Percentiles rank a stretch among this genome's conserved stretches.
phyloP scores from a whole-genome alignment of 2,329 filamentous ascomycete genomes.

The Curvularia spicifera region DNA sequence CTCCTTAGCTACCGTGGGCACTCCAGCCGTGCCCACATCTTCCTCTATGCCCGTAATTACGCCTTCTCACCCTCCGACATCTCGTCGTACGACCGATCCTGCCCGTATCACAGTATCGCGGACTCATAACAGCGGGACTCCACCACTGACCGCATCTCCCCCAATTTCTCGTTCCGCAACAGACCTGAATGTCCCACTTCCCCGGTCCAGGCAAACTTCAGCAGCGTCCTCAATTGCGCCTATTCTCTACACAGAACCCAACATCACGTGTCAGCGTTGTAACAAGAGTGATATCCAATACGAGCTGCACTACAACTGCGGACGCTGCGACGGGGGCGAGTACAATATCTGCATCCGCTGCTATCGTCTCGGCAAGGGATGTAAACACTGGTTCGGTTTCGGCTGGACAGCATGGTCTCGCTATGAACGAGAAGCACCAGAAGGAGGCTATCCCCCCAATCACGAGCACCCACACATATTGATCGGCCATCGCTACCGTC shows the following conservation, averaged over 20 bases:
- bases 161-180: slow-evolving; percentile 40
- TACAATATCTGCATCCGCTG: slow-evolving; percentile 84
- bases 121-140: slow-evolving; percentile 35
- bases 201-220: slow-evolving; percentile 27
- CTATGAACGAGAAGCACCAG: slow-evolving; percentile 61
- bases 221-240: slow-evolving; percentile 25
- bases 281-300: slow-evolving; percentile 77
- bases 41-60: slow-evolving; percentile 24
- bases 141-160: slow-evolving; percentile 32
- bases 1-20: slow-evolving; percentile 32
- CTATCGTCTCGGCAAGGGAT: slow-evolving; percentile 78
- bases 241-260: slow-evolving; percentile 69
- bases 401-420: slow-evolving; percentile 72
- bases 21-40: slow-evolving; percentile 28
- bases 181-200: slow-evolving; percentile 31
- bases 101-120: slow-evolving; percentile 28
- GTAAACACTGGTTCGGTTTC: slow-evolving; percentile 88
- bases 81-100: slow-evolving; percentile 45
- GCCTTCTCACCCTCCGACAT: slow-evolving; percentile 27
- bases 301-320: slow-evolving; percentile 83
- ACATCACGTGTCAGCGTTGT: slow-evolving; percentile 76
- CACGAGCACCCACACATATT: slow-evolving; percentile 62
- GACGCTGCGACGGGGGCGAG: slow-evolving; percentile 69
- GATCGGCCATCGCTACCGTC: slow-evolving; percentile 54
- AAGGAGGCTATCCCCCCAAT: slow-evolving; percentile 50